These are phyloP conservation scores for Aspergillus vadensis DNA, from an alignment of 2,329 filamentous ascomycete species.

Conservation along the genomic window DNA sequence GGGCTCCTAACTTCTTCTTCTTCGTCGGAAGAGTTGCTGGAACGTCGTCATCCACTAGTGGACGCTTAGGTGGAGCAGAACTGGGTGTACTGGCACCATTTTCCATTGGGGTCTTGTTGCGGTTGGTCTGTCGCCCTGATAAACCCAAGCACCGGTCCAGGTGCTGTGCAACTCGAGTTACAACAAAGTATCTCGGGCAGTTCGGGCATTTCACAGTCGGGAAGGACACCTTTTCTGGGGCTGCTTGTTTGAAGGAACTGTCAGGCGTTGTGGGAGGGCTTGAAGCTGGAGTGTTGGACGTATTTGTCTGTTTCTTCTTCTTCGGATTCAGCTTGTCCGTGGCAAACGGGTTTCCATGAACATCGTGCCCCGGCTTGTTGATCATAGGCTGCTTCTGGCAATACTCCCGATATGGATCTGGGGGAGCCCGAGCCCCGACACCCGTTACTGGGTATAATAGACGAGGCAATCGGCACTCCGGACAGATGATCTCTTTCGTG, in stretches of 20 bases:
- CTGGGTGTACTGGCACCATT: conserved; percentile 43
- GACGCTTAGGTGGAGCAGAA: conserved; percentile 39
- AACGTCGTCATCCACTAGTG: conserved; percentile 45
- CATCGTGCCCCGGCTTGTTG: conserved; percentile 60
- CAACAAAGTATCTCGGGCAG: conserved; percentile 63
- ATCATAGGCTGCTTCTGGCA: conserved; percentile 63
- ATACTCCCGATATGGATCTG: conserved; percentile 57
- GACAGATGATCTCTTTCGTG: conserved; percentile 61
- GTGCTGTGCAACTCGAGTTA: conserved; percentile 63
- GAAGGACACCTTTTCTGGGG: conserved; percentile 37
- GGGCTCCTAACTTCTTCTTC: conserved; percentile 51
- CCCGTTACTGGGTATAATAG: conserved; percentile 60
- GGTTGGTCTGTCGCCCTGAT: conserved; percentile 53
- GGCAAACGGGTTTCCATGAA: conserved; percentile 57
- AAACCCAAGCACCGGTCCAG: conserved; percentile 63
- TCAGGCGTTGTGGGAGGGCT: conserved; percentile 39
- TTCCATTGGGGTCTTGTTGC: conserved; percentile 49
- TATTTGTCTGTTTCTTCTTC: conserved; percentile 40
- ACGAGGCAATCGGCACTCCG: conserved; percentile 61
- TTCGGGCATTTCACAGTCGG: conserved; percentile 57
- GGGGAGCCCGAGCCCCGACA: conserved; percentile 49
- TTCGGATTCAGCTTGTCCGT: conserved; percentile 51
- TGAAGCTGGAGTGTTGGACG: conserved; percentile 38
- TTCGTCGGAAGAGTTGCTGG: conserved; percentile 47
- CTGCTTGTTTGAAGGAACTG: conserved; percentile 33